These are phyloP conservation scores for Golovinomyces cichoracearum DNA, from an alignment of 2,329 filamentous ascomycete species.

Conservation along the genomic window DNA sequence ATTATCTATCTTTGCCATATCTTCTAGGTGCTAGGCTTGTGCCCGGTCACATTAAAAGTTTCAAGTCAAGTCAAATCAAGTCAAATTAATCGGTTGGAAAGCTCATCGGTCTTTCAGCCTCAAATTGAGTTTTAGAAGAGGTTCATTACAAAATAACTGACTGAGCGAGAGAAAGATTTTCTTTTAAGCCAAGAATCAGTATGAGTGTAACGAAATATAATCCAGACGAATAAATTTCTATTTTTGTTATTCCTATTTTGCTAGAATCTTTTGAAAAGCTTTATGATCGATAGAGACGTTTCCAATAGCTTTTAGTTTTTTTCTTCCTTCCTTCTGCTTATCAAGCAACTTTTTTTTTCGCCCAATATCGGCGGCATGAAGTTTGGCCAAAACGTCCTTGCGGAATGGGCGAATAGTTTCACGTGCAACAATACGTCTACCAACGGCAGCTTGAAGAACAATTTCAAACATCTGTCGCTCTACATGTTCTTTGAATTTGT, in stretches of 20 bases:
- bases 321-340: slow-evolving; percentile 88
- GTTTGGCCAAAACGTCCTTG: slow-evolving; percentile 79
- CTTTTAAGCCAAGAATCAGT: too few relatives aligned
- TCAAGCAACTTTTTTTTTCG: slow-evolving; percentile 68
- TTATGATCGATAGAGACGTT: slow-evolving; percentile 93
- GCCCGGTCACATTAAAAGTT: too few relatives aligned
- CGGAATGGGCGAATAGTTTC: slow-evolving; percentile 92
- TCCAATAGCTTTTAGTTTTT: slow-evolving; percentile 58
- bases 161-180: too few relatives aligned
- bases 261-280: slow-evolving; percentile 79
- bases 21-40: too few relatives aligned
- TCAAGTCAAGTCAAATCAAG: too few relatives aligned
- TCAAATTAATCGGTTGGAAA: too few relatives aligned
- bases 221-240: too few relatives aligned
- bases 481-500: slow-evolving; percentile 90
- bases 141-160: too few relatives aligned
- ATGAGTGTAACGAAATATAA: too few relatives aligned
- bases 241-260: slow-evolving; percentile 38
- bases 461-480: slow-evolving; percentile 94
- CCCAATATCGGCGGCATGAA: slow-evolving; percentile 73
- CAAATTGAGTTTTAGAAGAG: too few relatives aligned
- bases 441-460: slow-evolving; percentile 73
- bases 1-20: too few relatives aligned
- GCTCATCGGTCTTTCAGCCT: too few relatives aligned
- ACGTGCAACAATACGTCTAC: slow-evolving; percentile 58